These are phyloP conservation scores for Diaporthe vexans DNA, from an alignment of 2,329 filamentous ascomycete species.

Conservation along the genomic window DNA sequence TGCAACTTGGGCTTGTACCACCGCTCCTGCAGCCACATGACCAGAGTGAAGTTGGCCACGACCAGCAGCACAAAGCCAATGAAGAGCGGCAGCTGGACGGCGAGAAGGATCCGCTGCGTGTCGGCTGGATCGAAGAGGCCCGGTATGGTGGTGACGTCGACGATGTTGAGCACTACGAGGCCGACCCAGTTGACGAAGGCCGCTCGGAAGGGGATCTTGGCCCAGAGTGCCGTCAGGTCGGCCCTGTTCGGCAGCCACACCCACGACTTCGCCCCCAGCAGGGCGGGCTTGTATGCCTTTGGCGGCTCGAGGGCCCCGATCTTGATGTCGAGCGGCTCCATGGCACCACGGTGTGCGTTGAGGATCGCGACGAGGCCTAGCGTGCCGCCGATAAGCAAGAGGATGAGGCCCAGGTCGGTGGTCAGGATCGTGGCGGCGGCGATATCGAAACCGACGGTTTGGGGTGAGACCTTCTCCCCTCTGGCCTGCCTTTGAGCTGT, in stretches of 20 bases:
- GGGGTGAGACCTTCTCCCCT: neutral
- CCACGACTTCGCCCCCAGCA: constrained; percentile 15
- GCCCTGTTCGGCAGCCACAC: constrained; percentile 11
- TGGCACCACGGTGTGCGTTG: constrained; percentile 21
- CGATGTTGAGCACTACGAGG: constrained; percentile 20
- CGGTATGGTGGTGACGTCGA: constrained; percentile 11
- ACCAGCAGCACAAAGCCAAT: constrained; percentile 22
- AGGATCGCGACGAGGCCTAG: constrained; percentile 26
- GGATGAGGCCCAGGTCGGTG: constrained; percentile 20
- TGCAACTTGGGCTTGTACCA: constrained; percentile 28
- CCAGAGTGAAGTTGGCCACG: constrained; percentile 5
- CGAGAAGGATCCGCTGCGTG: constrained; percentile 1
- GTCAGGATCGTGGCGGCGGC: constrained; percentile 3
- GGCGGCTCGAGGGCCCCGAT: constrained; percentile 28
- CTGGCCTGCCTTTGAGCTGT: neutral
- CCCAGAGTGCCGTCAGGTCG: constrained; percentile 21
- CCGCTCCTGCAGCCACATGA: constrained; percentile 26
- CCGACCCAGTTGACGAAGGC: constrained; percentile 25
- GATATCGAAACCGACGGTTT: constrained; percentile 2
- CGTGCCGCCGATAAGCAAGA: neutral
- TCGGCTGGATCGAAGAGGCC: constrained; percentile 18
- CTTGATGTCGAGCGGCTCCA: constrained; percentile 24
- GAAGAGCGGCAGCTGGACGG: constrained; percentile 13
- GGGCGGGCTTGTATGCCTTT: constrained; percentile 15
- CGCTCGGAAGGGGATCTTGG: constrained; percentile 24